phyloP scores from a whole-genome alignment of 2,329 filamentous ascomycete species.

The Fusarium transvaalense region DNA sequence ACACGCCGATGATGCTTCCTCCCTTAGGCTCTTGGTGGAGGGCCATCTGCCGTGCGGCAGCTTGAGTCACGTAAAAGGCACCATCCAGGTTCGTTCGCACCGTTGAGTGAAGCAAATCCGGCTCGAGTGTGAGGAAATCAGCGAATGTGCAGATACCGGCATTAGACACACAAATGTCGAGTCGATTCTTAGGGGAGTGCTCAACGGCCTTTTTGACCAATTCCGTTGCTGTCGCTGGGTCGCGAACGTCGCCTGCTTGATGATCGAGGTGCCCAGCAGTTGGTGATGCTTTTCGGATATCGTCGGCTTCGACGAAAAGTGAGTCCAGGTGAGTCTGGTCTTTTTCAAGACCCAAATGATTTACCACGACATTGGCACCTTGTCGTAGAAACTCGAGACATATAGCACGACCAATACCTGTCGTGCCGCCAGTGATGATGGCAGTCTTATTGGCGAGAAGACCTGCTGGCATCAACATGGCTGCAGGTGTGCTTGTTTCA shows the following conservation, averaged over 20 bases:
- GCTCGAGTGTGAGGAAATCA: slow-evolving; percentile 81
- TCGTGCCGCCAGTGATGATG: slow-evolving; percentile 88
- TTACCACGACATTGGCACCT: slow-evolving; percentile 83
- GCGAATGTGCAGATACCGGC: slow-evolving; percentile 90
- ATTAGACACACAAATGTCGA: slow-evolving; percentile 88
- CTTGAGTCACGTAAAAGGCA: slow-evolving; percentile 89
- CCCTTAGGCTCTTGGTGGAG: slow-evolving; percentile 70
- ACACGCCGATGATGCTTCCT: slow-evolving; percentile 83
- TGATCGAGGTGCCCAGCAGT: slow-evolving; percentile 70
- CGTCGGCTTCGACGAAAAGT: slow-evolving; percentile 64
- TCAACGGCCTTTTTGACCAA: slow-evolving; percentile 76
- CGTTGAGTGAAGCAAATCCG: slow-evolving; percentile 77
- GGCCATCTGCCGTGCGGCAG: slow-evolving; percentile 86
- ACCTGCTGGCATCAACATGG: slow-evolving; percentile 60
- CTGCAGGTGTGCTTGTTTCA: neutral
- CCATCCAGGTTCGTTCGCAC: slow-evolving; percentile 86
- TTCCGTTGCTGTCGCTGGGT: slow-evolving; percentile 75
- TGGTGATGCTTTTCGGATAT: slow-evolving; percentile 60
- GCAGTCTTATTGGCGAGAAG: slow-evolving; percentile 81
- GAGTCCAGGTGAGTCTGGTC: slow-evolving; percentile 66
- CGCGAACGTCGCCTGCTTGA: slow-evolving; percentile 81
- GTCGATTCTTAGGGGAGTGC: slow-evolving; percentile 59
- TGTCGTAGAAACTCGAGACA: slow-evolving; percentile 82
- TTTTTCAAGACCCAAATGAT: slow-evolving; percentile 75
- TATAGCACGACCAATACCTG: slow-evolving; percentile 89